A percentile compares a stretch with the other conserved stretches of the same genome.
These are phyloP conservation scores for Diutina ranongensis DNA, from an alignment of 1,139 yeast genomes.

Conservation along the genomic window DNA sequence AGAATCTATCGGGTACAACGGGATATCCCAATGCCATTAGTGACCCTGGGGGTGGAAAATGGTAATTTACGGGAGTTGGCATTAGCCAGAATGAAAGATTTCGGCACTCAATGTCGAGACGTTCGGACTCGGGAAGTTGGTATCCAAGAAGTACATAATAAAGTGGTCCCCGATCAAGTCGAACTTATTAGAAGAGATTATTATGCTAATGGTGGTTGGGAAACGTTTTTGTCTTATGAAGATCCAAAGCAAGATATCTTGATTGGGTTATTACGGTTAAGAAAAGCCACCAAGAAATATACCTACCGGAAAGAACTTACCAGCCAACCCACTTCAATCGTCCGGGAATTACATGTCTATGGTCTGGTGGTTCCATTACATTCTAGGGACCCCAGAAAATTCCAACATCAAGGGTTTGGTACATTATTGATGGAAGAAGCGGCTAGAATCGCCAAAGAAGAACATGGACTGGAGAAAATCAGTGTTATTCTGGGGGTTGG, in stretches of 20 bases:
- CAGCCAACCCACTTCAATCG: constrained; percentile 78
- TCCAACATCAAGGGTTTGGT: constrained; percentile 99
- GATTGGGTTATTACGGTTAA: constrained; percentile 77
- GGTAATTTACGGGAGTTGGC: constrained; percentile 95
- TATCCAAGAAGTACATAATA: constrained; percentile 95
- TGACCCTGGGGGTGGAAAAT: constrained; percentile 95
- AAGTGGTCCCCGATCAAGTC: constrained; percentile 94
- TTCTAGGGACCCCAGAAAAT: constrained; percentile 94
- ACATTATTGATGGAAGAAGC: constrained; percentile 97
- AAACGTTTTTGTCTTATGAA: constrained; percentile 89
- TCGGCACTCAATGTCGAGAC: constrained; percentile 92
- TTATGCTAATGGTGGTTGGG: constrained; percentile 99
- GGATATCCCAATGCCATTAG: constrained; percentile 98
- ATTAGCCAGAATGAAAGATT: constrained; percentile 93
- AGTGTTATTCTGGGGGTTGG: constrained; percentile 97
- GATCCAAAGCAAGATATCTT: constrained; percentile 95
- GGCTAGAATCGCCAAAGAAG: constrained; percentile 88
- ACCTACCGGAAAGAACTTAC: constrained; percentile 87
- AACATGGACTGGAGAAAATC: constrained; percentile 84
- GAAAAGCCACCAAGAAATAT: constrained; percentile 82
- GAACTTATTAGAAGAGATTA: constrained; percentile 93
- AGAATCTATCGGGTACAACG: constrained; percentile 96
- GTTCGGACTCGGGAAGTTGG: constrained; percentile 99
- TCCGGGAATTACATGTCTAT: constrained; percentile 91
- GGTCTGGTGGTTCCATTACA: constrained; percentile 97